A percentile compares a stretch with the other conserved stretches of the same genome.
phyloP scores from a whole-genome alignment of 345 rosid species.

The Linum trigynum region DNA sequence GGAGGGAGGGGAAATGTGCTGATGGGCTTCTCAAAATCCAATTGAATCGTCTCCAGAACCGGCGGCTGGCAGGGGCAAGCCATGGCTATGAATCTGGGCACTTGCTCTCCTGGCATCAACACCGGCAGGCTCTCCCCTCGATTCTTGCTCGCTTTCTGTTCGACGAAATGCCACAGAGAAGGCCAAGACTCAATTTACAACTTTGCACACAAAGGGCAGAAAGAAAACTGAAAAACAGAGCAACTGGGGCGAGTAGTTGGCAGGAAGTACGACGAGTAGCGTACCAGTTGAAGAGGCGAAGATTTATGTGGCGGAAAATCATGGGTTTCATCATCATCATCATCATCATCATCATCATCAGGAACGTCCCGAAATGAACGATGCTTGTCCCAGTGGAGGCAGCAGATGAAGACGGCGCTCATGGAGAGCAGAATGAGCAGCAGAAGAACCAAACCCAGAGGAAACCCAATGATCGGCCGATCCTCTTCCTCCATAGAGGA shows the following conservation, averaged over 20 bases:
- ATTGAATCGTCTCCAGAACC: background rate
- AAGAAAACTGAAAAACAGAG: background rate
- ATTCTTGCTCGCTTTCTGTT: background rate
- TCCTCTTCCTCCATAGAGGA: constrained; percentile 13
- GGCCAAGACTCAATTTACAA: no score
- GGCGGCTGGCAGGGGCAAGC: background rate
- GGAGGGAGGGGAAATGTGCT: no score
- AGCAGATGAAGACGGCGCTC: constrained; percentile 23
- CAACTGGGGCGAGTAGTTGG: no score
- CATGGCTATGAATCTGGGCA: constrained; percentile 1
- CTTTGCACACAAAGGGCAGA: background rate
- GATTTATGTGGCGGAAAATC: constrained; percentile 8
- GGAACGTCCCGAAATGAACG: constrained; percentile 12
- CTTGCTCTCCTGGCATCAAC: constrained; percentile 2
- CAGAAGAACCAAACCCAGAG: constrained; percentile 31
- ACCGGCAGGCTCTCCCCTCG: constrained; percentile 4
- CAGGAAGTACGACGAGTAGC: background rate
- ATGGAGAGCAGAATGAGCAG: constrained; percentile 19
- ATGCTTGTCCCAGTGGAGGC: constrained; percentile 26
- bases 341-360: background rate
- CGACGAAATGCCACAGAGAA: background rate
- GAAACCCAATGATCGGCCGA: constrained; percentile 28
- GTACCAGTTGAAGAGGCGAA: constrained; percentile 15
- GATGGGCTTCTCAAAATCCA: background rate
- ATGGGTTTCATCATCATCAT: background rate